Evolutionary conservation across 352 stramenopile genomes (phyloP), one percentile per base, ranked within the genome.

Genomic region (Pythium monospermum): DNA sequence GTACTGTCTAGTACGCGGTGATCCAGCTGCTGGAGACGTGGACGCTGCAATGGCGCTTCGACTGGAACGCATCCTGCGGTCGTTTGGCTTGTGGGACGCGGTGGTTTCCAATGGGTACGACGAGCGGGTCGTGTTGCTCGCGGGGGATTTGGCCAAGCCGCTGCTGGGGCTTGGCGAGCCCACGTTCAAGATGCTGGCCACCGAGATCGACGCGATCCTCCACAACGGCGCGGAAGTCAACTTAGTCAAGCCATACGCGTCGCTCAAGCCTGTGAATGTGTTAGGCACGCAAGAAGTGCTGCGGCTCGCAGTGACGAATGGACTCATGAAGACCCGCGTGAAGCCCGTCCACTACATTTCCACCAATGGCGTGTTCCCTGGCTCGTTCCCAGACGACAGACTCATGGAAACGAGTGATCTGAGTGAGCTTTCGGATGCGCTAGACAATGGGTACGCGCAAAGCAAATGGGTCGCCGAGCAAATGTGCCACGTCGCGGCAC

Each of bases 141-240:
- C 66, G 0, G 90, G 87, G 21, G 87, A 97, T 54, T 64, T 96
- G 7, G 76, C 79, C 25, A 74, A 93, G 59, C 73, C 78, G 27
- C 68, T 94, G 53, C 64, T 97, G 26, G 90, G 87, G 12, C 61
- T 97, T 36, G 63, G 78, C 35, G 66, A 81, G n/a, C 55, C 80
- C 35, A 81, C 71, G 44, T 97, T 95, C 68, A 95, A 95, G 59
- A 78, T 81, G 60, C 57, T 97, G 16, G 78, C 83, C 18, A 84
- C 71, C n/a, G 83, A 91, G 32, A 73, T 96, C 27, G 88, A 97
- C 43, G 83, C 84, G 16, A 93, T 97, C 47, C 56, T 97, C 50
- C 90, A 97, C 63, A 96, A 94, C 61, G 90, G 83, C 19, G 90
- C 90, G n/a, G 74, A 95, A 35, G 90, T 97, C 16, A 96, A 95